These are phyloP conservation scores for Hordeum marinum DNA, from an alignment of 176 grass and related monocot species.

Conservation along the genomic window DNA sequence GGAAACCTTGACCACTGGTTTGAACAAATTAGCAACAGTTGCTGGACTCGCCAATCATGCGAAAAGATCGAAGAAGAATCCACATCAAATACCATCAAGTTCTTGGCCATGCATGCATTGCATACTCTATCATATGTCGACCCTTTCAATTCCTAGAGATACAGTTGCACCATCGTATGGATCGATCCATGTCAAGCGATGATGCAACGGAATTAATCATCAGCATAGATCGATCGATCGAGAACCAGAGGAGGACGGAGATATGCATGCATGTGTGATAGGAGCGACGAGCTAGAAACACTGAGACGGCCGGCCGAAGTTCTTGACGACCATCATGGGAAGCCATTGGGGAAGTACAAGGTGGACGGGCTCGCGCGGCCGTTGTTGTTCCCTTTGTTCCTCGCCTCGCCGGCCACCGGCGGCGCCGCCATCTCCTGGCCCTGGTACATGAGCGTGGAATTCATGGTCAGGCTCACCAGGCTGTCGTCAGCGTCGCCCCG, in stretches of 20 bases:
- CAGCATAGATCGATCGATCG: neutral
- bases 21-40: conserved; percentile 28
- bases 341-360: conserved; percentile 72
- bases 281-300: neutral
- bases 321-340: conserved; percentile 25
- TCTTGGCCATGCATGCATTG: conserved; percentile 9
- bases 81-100: conserved; percentile 35
- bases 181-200: neutral
- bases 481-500: conserved; percentile 57
- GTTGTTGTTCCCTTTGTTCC: conserved; percentile 38
- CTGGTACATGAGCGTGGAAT: conserved; percentile 78
- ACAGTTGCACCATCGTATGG: neutral
- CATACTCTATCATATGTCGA: neutral
- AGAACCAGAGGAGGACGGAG: neutral
- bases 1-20: neutral
- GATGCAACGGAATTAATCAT: neutral
- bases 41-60: neutral
- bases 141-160: conserved; percentile 12
- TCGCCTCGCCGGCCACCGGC: conserved; percentile 20
- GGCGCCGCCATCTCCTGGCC: conserved; percentile 53
- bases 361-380: conserved; percentile 49
- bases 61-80: conserved; percentile 17
- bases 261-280: neutral
- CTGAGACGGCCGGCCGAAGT: neutral
- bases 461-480: conserved; percentile 82